Evolutionary conservation across 2,329 filamentous ascomycete species (phyloP).

Genomic region (Rachicladosporium sp.): DNA sequence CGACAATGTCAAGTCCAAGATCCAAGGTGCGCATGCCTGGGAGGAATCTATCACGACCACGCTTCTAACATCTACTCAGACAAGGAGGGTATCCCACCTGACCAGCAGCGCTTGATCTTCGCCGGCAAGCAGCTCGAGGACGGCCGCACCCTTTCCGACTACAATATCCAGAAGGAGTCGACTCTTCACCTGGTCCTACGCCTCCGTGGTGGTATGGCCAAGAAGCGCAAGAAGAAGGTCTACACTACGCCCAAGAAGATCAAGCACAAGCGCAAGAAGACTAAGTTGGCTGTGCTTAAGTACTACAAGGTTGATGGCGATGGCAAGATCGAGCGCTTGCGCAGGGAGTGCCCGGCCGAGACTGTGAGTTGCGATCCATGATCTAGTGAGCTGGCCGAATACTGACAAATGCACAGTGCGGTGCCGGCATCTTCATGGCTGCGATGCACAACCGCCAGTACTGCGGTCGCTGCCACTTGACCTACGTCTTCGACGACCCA

Average conservation of each 20-base stretch:
- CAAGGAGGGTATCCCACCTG: conserved; percentile 98
- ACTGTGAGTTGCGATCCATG: conserved; percentile 47
- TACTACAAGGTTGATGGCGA: conserved; percentile 99
- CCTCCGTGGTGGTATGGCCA: conserved; percentile 86
- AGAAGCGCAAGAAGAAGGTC: conserved; percentile 99
- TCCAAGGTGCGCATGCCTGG: conserved; percentile 43
- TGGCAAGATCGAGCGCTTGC: conserved; percentile 98
- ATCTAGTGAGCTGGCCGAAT: too few relatives aligned
- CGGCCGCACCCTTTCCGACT: conserved; percentile 95
- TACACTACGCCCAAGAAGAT: conserved; percentile 99
- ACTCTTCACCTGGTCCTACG: conserved; percentile 97
- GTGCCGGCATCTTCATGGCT: conserved; percentile 99
- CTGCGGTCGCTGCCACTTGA: conserved; percentile 64
- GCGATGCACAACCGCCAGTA: conserved; percentile 99
- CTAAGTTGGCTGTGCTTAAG: conserved; percentile 99
- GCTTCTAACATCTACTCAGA: conserved; percentile 49
- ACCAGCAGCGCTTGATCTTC: conserved; percentile 99
- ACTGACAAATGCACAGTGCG: conserved; percentile 41
- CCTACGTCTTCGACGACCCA: conserved; percentile 56
- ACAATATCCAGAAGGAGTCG: conserved; percentile 99
- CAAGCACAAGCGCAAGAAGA: conserved; percentile 99
- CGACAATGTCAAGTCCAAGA: conserved; percentile 99
- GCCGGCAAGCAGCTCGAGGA: conserved; percentile 99
- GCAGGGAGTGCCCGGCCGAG: conserved; percentile 90
- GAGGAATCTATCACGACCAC: neutral